Base-by-base conservation (phyloP, 2,329 filamentous ascomycete species). In the Diaporthe sp. region DNA sequence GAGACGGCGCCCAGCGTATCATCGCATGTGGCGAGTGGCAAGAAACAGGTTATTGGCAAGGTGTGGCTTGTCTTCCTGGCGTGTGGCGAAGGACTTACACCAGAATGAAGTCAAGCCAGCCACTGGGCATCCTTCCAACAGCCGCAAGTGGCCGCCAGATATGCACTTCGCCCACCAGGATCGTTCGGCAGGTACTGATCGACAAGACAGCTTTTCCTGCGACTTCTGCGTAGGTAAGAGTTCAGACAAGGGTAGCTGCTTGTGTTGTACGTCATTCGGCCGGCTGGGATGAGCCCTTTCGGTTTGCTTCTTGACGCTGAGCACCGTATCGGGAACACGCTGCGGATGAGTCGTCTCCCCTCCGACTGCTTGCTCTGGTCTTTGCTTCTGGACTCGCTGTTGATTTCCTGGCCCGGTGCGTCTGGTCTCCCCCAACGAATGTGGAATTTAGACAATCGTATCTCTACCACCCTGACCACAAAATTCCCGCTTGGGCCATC, bases 11-110 rank as follows among this genome's bases (percentile, higher is more conserved):
- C 47, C 74, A 74, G 47, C 65, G 74, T 74, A 59, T 73, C 68
- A 74, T 74, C 59, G 68, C 55, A 56, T 61, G 35, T 66, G 17
- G 53, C 27, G 56, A 30, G 35, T 63, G 65, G 69, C 51, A 68
- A 71, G 50, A 77, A 77, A 77, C 77, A 74, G 77, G 77, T 77
- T 77, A 70, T 76, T 68, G 69, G 51, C 17, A 44, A 72, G 69
- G 70, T 77, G 76, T 77, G 76, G 76, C 76, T 77, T 75, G 76
- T 69, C 42, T 70, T 35, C 68, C 71, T 58, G 69, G 44, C 51
- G 32, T 74, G 75, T 76, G 73, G 74, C 75, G 73, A 76, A 75
- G 70, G 73, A 70, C 71, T 75, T 72, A 72, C 71, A 76, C 71
- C 39, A 59, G n/a, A 56, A 72, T 72, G 73, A 70, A 53, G 53